Evolutionary conservation across 805 yeast genomes (phyloP), one percentile per base, ranked within the genome.

Genomic region (Hanseniaspora valbyensis): DNA sequence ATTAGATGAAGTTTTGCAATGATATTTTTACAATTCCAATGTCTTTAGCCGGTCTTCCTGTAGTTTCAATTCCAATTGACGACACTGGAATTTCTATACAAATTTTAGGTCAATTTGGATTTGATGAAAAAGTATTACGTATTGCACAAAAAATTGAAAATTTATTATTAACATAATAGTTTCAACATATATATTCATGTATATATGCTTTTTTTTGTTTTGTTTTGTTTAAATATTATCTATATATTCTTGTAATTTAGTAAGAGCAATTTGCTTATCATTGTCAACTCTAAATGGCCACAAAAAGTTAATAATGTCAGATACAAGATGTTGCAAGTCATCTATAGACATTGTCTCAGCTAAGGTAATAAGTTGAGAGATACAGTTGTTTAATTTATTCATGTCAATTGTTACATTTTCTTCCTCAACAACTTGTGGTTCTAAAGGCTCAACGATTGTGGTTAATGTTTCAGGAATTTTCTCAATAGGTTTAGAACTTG

Each of bases 11-110:
- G n/a, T 88, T 83, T 58, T 70, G 81, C 49, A 84, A 87, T 62
- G 99, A 92, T 64, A 77, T 83, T 0, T 72, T 88, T 52, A 86
- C 96, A 0, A 83, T 88, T 4, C 96, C 98, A 0, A 83, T 92
- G 37, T 88, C 95, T 1, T 66, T 94, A 52, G 94, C 95, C 0
- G 97, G 97, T 0, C 63, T 90, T 1, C 99, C 99, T 0, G 77
- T 95, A 0, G 72, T 90, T 10, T 75, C 83, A 1, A 67, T 89
- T 2, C 99, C 99, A 0, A 58, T 55, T 5, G 34, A 52, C 4
- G 59, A 59, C 1, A 63, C 66, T 1, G 64, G 66, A 1, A 66
- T 75, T 10, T 95, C 95, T 0, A 68, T 92, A 25, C 97, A 94
- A 61, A 56, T 92, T 2, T 75, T 81, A 60, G 95, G 89, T 1